Conservation (phyloP, 139 green algal genomes). For the Closterium sp. region DNA sequence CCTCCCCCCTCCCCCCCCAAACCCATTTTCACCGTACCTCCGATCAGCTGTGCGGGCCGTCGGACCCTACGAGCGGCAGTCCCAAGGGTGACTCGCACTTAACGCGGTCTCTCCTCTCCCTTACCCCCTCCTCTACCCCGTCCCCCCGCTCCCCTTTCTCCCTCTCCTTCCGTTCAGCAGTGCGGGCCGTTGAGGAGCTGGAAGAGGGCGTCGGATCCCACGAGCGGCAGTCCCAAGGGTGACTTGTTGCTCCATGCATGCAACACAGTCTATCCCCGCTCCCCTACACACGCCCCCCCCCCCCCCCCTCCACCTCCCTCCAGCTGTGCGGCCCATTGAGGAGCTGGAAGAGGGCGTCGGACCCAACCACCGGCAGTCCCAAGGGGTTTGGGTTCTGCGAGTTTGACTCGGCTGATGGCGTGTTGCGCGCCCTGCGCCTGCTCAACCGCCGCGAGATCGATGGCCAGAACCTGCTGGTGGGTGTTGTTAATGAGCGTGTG, state of each 20-base stretch:
- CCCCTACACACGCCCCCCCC: conserved; percentile 61
- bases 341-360: conserved; percentile 82
- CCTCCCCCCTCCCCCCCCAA: background rate
- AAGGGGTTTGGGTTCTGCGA: conserved; percentile 94
- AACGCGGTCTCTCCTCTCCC: background rate
- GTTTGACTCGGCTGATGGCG: conserved; percentile 66
- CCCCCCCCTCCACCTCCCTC: too few species aligned
- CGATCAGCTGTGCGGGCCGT: conserved; percentile 63
- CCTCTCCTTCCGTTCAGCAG: conserved; percentile 7
- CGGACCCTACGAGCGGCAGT: conserved; percentile 70
- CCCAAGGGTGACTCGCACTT: conserved; percentile 61
- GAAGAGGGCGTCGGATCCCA: conserved; percentile 79
- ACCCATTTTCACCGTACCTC: background rate
- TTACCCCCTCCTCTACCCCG: background rate
- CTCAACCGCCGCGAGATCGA: conserved; percentile 61
- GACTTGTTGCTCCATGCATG: too few species aligned
- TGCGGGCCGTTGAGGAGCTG: conserved; percentile 80
- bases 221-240: conserved; percentile 69
- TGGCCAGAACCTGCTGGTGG: conserved; percentile 80
- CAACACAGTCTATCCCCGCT: too few species aligned
- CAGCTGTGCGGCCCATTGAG: too few species aligned
- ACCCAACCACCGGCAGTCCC: conserved; percentile 66
- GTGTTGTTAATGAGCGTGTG: conserved; percentile 95
- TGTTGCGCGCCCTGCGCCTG: conserved; percentile 64
- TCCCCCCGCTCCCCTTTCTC: background rate